phyloP scores from a whole-genome alignment of 164 flowering plant genomes.

The Chimonanthus salicifolius region DNA sequence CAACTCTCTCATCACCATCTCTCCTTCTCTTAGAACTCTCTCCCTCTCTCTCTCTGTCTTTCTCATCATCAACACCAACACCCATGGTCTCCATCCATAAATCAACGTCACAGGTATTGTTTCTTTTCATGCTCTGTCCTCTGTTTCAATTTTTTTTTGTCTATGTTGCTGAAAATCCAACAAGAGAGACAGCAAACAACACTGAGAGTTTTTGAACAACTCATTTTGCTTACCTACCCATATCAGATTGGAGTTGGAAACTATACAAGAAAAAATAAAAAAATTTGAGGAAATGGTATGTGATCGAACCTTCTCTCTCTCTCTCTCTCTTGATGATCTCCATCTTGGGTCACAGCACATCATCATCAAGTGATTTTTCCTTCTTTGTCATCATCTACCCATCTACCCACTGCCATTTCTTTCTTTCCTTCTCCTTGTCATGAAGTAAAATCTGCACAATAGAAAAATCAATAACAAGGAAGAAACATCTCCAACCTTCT shows the following conservation, averaged over 20 bases:
- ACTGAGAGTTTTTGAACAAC: neutral
- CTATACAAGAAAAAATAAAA: neutral
- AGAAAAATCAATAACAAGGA: too few species aligned
- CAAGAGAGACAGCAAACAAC: neutral
- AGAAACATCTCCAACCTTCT: too few species aligned
- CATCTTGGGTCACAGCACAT: neutral
- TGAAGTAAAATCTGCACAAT: too few species aligned
- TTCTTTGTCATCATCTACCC: neutral
- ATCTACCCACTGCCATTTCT: neutral
- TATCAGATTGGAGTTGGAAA: neutral
- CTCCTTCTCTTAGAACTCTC: neutral
- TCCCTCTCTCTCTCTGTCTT: constrained; percentile 1
- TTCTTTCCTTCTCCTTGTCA: neutral
- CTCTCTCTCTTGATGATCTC: neutral
- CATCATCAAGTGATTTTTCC: neutral
- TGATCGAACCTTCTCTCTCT: neutral
- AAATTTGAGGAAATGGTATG: neutral
- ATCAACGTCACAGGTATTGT: constrained; percentile 1
- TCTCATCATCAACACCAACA: neutral
- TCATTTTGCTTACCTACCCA: neutral
- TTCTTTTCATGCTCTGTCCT: neutral
- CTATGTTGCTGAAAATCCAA: neutral
- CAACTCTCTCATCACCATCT: neutral
- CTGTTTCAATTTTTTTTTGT: neutral
- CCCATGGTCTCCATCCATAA: neutral